phyloP scores from a whole-genome alignment of 2,329 filamentous ascomycete species.

The Rutstroemia sp. region DNA sequence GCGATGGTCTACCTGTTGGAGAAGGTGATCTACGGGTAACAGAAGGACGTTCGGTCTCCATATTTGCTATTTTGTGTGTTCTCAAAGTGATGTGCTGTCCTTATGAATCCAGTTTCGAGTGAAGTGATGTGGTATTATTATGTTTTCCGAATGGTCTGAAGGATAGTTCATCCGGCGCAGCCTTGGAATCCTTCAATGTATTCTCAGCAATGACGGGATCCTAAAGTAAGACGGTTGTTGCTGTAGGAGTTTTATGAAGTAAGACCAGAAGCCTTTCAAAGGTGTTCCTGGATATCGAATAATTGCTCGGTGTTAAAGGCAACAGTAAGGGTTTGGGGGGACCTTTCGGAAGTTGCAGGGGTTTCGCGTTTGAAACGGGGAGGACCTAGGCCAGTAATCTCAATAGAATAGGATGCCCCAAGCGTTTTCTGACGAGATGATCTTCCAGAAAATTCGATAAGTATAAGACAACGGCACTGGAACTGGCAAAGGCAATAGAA shows the following conservation, averaged over 20 bases:
- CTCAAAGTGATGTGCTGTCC: too few species aligned
- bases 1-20: constrained; percentile 54
- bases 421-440: background rate
- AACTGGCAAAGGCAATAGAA: too few species aligned
- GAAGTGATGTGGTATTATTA: too few species aligned
- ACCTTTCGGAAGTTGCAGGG: constrained; percentile 1
- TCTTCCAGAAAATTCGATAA: too few species aligned
- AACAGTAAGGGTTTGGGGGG: too few species aligned
- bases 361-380: constrained; percentile 4
- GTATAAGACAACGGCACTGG: too few species aligned
- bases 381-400: background rate
- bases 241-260: constrained; percentile 19
- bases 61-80: background rate
- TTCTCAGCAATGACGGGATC: too few species aligned
- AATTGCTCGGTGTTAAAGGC: constrained; percentile 7
- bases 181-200: too few species aligned
- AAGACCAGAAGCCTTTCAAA: background rate
- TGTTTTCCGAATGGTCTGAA: too few species aligned
- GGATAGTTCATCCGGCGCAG: too few species aligned
- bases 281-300: constrained; percentile 11
- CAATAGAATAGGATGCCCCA: constrained; percentile 1
- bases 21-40: constrained; percentile 47
- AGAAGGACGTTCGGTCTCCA: constrained; percentile 22
- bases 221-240: constrained; percentile 18
- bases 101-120: too few species aligned